Conservation (phyloP, 805 yeast species). For the Wickerhamomyces xylosicus region DNA sequence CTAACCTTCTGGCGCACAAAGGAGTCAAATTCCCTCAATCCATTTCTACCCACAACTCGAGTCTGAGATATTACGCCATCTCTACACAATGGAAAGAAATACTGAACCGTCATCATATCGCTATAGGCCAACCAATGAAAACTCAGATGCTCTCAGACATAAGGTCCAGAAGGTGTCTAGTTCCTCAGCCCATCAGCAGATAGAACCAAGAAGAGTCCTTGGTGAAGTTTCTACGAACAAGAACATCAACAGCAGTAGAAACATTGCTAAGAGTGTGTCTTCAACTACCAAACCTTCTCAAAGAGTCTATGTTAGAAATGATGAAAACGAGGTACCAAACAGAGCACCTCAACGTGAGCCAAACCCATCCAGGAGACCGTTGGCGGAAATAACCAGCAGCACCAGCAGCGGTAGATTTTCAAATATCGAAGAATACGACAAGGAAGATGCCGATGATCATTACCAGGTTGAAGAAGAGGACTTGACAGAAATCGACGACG, state of each 20-base stretch:
- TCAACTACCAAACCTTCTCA: constrained; percentile 15
- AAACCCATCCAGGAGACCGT: constrained; percentile 11
- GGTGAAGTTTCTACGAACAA: constrained; percentile 16
- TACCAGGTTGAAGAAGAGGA: constrained; percentile 12
- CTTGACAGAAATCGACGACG: constrained; percentile 16
- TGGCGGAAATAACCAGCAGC: constrained; percentile 13
- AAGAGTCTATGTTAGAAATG: constrained; percentile 14
- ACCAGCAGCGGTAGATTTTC: neutral
- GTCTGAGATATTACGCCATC: neutral
- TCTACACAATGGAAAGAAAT: constrained; percentile 9
- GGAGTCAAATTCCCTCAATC: no score
- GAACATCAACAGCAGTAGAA: no score
- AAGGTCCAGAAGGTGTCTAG: constrained; percentile 7
- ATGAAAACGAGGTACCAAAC: constrained; percentile 14
- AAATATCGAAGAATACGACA: constrained; percentile 7
- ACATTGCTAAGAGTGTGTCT: no score
- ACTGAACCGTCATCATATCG: constrained; percentile 9
- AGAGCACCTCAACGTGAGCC: neutral
- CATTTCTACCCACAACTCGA: neutral
- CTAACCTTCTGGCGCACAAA: no score
- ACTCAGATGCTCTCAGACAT: constrained; percentile 13
- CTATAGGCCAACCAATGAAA: constrained; percentile 15
- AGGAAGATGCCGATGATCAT: constrained; percentile 5
- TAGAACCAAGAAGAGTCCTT: constrained; percentile 12
- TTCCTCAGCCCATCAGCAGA: constrained; percentile 2